These are phyloP conservation scores for Thecaphora thlaspeos DNA, from an alignment of 1,284 basidiomycete genomes.

Conservation along the genomic window DNA sequence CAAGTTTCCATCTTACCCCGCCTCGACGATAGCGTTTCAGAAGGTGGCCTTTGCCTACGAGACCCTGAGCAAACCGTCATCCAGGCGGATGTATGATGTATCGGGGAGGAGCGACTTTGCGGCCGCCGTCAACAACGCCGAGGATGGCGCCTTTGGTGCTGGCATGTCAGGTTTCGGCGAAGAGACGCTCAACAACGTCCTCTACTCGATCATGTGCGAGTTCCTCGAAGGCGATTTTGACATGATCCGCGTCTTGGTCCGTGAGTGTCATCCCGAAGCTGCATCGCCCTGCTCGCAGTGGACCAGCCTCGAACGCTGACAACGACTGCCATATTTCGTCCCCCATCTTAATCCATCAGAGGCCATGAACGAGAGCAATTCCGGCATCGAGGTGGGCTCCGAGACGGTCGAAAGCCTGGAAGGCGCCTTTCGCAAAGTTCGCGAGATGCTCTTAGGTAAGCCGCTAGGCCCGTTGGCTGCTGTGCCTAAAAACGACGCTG, in stretches of 20 bases:
- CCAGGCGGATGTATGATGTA: slow-evolving; percentile 70
- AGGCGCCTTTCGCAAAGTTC: slow-evolving; percentile 54
- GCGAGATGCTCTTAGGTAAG: slow-evolving; percentile 48
- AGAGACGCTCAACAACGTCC: slow-evolving; percentile 72
- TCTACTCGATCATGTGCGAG: slow-evolving; percentile 74
- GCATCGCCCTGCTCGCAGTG: too few species aligned
- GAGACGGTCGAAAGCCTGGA: slow-evolving; percentile 58
- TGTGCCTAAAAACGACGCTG: neutral
- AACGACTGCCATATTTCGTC: too few species aligned
- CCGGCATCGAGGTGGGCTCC: slow-evolving; percentile 53
- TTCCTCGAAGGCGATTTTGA: slow-evolving; percentile 80
- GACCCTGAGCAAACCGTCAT: slow-evolving; percentile 71
- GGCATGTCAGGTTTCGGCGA: slow-evolving; percentile 58
- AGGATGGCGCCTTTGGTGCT: neutral
- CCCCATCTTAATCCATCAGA: slow-evolving; percentile 4
- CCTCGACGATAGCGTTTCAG: slow-evolving; percentile 77
- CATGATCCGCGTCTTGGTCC: slow-evolving; percentile 71
- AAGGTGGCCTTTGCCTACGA: slow-evolving; percentile 79
- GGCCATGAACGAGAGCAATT: slow-evolving; percentile 56
- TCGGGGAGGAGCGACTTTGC: slow-evolving; percentile 45
- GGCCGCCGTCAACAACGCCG: slow-evolving; percentile 22
- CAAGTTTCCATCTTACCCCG: slow-evolving; percentile 74
- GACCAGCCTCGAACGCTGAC: too few species aligned
- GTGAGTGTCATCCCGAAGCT: slow-evolving; percentile 57
- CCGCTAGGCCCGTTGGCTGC: too few species aligned